Evolutionary conservation across 495 filamentous ascomycete genomes (phyloP).

Genomic region (Clohesyomyces aquaticus): DNA sequence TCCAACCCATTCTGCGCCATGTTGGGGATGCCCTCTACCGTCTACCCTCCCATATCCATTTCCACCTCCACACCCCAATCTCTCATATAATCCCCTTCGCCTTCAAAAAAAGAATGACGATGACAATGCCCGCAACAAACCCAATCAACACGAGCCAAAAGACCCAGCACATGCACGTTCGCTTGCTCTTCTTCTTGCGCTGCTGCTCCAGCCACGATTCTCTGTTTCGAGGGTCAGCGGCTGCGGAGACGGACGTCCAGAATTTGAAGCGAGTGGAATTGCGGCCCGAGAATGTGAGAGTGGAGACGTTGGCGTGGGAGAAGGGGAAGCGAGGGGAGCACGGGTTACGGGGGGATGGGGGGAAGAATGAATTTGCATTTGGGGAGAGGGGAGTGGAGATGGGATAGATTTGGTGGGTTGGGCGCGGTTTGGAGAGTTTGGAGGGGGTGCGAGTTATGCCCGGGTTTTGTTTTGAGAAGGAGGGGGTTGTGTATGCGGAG

Average conservation of each 20-base stretch:
- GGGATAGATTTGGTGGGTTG: slow-evolving; percentile 5
- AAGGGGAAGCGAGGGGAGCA: slow-evolving; percentile 7
- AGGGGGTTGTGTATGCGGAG: no score
- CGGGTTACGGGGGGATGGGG: not conserved
- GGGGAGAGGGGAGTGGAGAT: slow-evolving; percentile 7
- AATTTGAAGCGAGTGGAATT: slow-evolving; percentile 29
- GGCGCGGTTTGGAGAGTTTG: slow-evolving; percentile 4
- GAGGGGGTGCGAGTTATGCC: not conserved
- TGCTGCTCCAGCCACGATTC: slow-evolving; percentile 51
- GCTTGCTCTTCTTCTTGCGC: slow-evolving; percentile 44
- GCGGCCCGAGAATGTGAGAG: slow-evolving; percentile 18
- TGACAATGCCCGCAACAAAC: slow-evolving; percentile 47
- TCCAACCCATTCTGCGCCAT: no score
- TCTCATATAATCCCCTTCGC: slow-evolving; percentile 37
- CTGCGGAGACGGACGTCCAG: slow-evolving; percentile 28
- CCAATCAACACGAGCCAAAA: slow-evolving; percentile 49
- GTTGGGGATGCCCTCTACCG: no score
- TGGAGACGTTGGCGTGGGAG: slow-evolving; percentile 25
- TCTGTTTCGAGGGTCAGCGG: slow-evolving; percentile 40
- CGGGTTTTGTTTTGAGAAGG: no score
- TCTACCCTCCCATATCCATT: no score
- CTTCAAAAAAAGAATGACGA: slow-evolving; percentile 46
- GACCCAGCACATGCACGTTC: slow-evolving; percentile 47
- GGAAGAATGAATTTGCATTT: not conserved
- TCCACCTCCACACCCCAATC: no score